phyloP scores from a whole-genome alignment of 306 rosid species.

The Potentilla sterilis region DNA sequence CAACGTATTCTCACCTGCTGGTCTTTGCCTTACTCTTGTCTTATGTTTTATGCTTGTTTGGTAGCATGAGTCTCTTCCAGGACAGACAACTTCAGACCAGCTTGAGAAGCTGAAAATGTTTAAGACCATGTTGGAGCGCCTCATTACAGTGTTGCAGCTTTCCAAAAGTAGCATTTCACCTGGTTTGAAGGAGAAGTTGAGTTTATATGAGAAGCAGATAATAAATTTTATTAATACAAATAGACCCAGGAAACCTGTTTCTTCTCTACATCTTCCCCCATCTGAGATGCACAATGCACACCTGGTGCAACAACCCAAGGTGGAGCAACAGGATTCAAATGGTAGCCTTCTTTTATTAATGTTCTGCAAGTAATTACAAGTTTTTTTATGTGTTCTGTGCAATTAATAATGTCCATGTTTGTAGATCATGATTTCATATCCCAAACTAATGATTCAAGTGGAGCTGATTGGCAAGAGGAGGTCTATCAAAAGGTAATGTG shows the following conservation, averaged over 20 bases:
- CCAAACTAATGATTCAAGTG: too few species aligned
- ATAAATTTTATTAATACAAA: conserved; percentile 26
- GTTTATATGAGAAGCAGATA: conserved; percentile 53
- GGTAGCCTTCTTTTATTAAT: too few species aligned
- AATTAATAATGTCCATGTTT: too few species aligned
- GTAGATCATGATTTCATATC: too few species aligned
- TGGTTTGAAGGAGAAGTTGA: conserved; percentile 46
- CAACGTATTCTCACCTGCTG: too few species aligned
- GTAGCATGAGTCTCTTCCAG: conserved; percentile 63
- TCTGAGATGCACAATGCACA: too few species aligned
- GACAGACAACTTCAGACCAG: conserved; percentile 50
- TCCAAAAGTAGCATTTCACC: conserved; percentile 35
- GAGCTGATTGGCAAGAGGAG: too few species aligned
- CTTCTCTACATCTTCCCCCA: conserved; percentile 50
- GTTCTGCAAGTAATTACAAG: too few species aligned
- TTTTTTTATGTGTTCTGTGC: too few species aligned
- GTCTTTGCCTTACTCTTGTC: too few species aligned
- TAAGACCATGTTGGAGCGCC: conserved; percentile 46
- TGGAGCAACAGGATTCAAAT: conserved; percentile 52
- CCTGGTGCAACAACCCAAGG: conserved; percentile 74
- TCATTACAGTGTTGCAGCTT: conserved; percentile 41
- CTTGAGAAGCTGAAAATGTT: conserved; percentile 43
- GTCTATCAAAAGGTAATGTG: too few species aligned
- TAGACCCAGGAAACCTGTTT: conserved; percentile 44
- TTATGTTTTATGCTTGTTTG: too few species aligned